A percentile compares a stretch with the other conserved stretches of the same genome.
phyloP scores from a whole-genome alignment of 345 rosid genomes.

The Gossypium ekmanianum region DNA sequence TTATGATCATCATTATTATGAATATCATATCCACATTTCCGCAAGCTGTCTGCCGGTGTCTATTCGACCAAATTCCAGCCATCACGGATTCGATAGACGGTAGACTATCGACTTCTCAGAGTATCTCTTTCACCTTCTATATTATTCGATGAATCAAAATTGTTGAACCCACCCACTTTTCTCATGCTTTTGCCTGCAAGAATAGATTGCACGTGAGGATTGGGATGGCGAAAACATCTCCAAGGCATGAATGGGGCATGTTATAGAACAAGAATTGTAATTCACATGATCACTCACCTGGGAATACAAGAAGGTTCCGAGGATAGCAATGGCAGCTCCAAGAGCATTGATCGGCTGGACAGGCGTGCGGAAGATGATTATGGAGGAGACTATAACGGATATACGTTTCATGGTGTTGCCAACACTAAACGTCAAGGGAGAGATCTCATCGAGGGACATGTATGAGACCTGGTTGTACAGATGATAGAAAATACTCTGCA shows the following conservation, averaged over 20 bases:
- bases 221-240: neutral
- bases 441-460: slow-evolving; percentile 91
- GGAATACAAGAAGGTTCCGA: slow-evolving; percentile 94
- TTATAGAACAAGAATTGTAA: neutral
- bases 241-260: neutral
- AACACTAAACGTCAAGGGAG: slow-evolving; percentile 92
- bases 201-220: neutral
- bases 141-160: slow-evolving; percentile 14
- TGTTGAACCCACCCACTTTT: neutral
- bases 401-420: slow-evolving; percentile 99
- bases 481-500: slow-evolving; percentile 95
- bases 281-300: slow-evolving; percentile 47
- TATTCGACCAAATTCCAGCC: neutral
- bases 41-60: neutral
- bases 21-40: slow-evolving; percentile 7
- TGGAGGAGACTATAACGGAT: slow-evolving; percentile 93
- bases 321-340: slow-evolving; percentile 92
- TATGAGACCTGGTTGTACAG: slow-evolving; percentile 97
- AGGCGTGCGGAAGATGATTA: slow-evolving; percentile 94
- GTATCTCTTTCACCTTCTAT: neutral
- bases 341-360: slow-evolving; percentile 86
- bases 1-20: slow-evolving; percentile 6
- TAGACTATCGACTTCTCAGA: neutral
- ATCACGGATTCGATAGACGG: neutral
- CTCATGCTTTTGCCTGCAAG: slow-evolving; percentile 15